Conservation (phyloP, 306 rosid species). For the Corylus americana region DNA sequence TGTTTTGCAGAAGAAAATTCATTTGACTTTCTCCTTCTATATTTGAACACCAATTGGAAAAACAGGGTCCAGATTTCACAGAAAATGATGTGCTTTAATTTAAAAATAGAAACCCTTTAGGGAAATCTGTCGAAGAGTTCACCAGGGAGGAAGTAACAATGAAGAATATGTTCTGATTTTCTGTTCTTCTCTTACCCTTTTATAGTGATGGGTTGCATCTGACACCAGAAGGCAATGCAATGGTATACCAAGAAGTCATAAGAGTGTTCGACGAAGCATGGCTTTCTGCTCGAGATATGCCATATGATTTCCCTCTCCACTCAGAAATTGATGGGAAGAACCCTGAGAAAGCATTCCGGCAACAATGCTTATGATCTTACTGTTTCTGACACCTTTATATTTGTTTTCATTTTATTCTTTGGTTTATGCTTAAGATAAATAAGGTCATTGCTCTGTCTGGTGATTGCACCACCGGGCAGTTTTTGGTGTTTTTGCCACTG, state of each 20-base stretch:
- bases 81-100: neutral
- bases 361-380: slow-evolving; percentile 35
- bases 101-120: neutral
- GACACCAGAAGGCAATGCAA: slow-evolving; percentile 76
- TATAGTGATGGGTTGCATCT: slow-evolving; percentile 89
- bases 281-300: slow-evolving; percentile 63
- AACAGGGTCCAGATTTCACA: neutral
- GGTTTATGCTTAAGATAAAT: neutral
- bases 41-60: neutral
- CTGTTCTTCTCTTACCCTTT: slow-evolving; percentile 7
- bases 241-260: slow-evolving; percentile 47
- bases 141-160: neutral
- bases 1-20: neutral
- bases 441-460: too few relatives aligned
- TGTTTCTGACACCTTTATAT: neutral
- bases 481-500: too few relatives aligned
- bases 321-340: slow-evolving; percentile 54
- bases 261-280: slow-evolving; percentile 40
- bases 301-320: slow-evolving; percentile 86
- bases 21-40: neutral
- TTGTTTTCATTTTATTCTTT: neutral
- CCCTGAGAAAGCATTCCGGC: slow-evolving; percentile 73
- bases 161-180: neutral
- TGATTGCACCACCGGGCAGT: too few relatives aligned
- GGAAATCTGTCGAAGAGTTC: slow-evolving; percentile 13